Evolutionary conservation across 768 basidiomycete genomes (phyloP).

Genomic region (Amylocystis lapponica): DNA sequence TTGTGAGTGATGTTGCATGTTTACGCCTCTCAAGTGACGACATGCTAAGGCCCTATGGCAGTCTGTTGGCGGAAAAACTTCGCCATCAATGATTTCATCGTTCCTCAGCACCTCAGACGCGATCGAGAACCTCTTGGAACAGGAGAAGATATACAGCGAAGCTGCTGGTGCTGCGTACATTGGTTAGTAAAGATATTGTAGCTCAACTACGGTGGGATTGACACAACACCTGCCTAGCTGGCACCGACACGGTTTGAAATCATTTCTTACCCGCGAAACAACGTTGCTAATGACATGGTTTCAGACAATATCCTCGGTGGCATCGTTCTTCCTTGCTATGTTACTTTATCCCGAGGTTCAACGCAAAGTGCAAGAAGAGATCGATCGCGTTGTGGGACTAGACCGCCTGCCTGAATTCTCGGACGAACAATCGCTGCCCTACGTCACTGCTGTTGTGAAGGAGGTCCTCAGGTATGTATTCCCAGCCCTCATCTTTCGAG

Average conservation of each 20-base stretch:
- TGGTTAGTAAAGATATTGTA: constrained; percentile 6
- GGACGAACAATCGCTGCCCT: constrained; percentile 22
- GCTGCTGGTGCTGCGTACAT: constrained; percentile 16
- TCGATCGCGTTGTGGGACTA: constrained; percentile 32
- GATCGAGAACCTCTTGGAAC: constrained; percentile 3
- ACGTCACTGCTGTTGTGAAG: constrained; percentile 30
- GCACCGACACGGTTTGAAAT: constrained; percentile 14
- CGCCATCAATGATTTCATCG: constrained; percentile 12
- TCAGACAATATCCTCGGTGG: constrained; percentile 15
- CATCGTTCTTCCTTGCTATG: constrained; percentile 30
- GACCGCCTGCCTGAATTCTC: constrained; percentile 25
- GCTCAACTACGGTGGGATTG: background rate
- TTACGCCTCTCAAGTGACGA: background rate
- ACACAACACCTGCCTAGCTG: too few species aligned
- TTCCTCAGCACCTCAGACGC: constrained; percentile 8
- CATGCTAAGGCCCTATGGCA: background rate
- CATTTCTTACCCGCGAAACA: background rate
- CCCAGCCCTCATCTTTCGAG: background rate
- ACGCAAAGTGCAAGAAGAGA: constrained; percentile 28
- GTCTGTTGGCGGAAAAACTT: constrained; percentile 10
- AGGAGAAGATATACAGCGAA: constrained; percentile 13
- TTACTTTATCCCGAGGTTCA: constrained; percentile 26
- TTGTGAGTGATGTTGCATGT: constrained; percentile 9
- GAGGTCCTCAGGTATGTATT: constrained; percentile 19
- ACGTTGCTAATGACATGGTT: background rate